phyloP scores from a whole-genome alignment of 2,329 filamentous ascomycete genomes.

The Hypoxylon sp. region DNA sequence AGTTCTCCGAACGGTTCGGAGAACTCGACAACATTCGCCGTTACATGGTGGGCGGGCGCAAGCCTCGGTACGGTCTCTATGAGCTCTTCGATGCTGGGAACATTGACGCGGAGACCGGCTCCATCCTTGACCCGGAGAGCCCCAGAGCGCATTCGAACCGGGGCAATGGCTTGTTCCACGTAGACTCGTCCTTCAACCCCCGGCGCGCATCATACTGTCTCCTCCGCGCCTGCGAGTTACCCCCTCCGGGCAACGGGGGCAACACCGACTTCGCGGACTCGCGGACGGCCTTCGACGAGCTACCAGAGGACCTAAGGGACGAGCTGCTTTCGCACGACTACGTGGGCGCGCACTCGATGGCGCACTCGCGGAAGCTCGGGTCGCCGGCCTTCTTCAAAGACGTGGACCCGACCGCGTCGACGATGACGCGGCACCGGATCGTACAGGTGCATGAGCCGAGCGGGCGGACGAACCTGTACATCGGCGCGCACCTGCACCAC shows the following conservation, averaged over 20 bases:
- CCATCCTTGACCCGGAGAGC: conserved; percentile 43
- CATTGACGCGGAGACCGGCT: conserved; percentile 59
- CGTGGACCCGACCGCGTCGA: conserved; percentile 58
- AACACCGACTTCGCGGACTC: conserved; percentile 69
- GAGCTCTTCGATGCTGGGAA: conserved; percentile 73
- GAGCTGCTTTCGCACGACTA: conserved; percentile 59
- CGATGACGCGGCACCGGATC: conserved; percentile 63
- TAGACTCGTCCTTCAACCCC: conserved; percentile 69
- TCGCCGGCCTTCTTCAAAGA: conserved; percentile 64
- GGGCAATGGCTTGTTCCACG: conserved; percentile 68
- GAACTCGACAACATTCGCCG: conserved; percentile 69
- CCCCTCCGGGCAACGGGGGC: conserved; percentile 63
- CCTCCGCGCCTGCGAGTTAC: conserved; percentile 65
- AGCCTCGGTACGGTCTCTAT: conserved; percentile 62
- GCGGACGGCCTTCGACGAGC: conserved; percentile 64
- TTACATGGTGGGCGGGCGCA: conserved; percentile 62
- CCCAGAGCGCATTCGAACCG: conserved; percentile 46
- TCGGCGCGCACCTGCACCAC: conserved; percentile 68
- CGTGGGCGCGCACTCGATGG: conserved; percentile 65
- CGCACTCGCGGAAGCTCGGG: conserved; percentile 67
- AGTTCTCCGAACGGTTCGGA: conserved; percentile 65
- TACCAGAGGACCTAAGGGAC: conserved; percentile 56
- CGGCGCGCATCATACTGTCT: conserved; percentile 67
- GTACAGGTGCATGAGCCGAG: conserved; percentile 67
- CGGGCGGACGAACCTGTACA: conserved; percentile 67